Percentiles rank a stretch among this genome's conserved stretches.
phyloP scores from a whole-genome alignment of 2,329 filamentous ascomycete species.

The Ophidiomyces ophidiicola region DNA sequence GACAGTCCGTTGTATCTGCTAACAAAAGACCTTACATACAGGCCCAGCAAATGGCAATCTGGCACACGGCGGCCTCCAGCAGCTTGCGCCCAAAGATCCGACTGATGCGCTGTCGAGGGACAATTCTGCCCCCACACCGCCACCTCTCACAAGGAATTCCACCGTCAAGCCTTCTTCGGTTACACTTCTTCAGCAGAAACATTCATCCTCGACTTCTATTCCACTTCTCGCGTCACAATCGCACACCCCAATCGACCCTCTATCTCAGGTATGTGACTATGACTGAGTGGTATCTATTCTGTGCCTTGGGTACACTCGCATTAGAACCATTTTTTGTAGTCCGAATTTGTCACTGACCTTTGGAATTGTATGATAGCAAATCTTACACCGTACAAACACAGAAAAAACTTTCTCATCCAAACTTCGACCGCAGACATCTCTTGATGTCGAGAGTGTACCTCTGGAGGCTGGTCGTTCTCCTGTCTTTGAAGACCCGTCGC shows the following conservation, averaged over 20 bases:
- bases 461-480: conserved; percentile 25
- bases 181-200: conserved; percentile 4
- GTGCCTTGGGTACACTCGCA: not conserved
- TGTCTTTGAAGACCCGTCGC: conserved; percentile 23
- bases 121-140: not conserved
- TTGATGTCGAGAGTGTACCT: conserved; percentile 31
- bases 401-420: conserved; percentile 43
- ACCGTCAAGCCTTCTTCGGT: conserved; percentile 1
- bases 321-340: conserved; percentile 10
- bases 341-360: conserved; percentile 6
- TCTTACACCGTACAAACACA: conserved; percentile 56
- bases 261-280: conserved; percentile 48
- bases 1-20: no score
- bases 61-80: conserved; percentile 2
- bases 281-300: not conserved
- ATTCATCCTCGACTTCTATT: conserved; percentile 5
- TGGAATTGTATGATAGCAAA: conserved; percentile 38
- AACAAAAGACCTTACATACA: not conserved
- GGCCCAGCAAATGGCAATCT: conserved; percentile 2
- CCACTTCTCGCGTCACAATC: not conserved
- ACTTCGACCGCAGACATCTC: conserved; percentile 29
- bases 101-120: conserved; percentile 1
- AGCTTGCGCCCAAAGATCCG: not conserved
- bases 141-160: conserved; percentile 2
- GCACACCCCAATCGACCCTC: conserved; percentile 43